Percentiles rank a stretch among this genome's conserved stretches.
Evolutionary conservation across 2,329 filamentous ascomycete species (phyloP).

Genomic region (Lachnellula arida): DNA sequence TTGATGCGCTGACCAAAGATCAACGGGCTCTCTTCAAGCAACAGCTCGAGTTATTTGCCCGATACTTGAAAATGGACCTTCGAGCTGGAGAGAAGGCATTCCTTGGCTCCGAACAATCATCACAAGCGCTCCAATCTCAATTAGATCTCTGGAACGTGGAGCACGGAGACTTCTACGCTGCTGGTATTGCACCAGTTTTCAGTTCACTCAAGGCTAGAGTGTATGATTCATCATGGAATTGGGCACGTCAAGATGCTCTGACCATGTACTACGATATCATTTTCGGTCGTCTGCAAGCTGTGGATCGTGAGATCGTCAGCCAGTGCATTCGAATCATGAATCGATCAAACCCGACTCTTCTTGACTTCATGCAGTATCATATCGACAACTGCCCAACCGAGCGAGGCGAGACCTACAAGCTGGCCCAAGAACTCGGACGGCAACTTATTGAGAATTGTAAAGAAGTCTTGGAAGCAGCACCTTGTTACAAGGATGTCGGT

Average conservation of each 20-base stretch:
- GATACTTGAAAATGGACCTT: slow-evolving; percentile 96
- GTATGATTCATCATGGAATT: slow-evolving; percentile 99
- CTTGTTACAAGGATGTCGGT: slow-evolving; percentile 93
- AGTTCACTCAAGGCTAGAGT: slow-evolving; percentile 89
- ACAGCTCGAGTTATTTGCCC: slow-evolving; percentile 88
- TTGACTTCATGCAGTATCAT: slow-evolving; percentile 99
- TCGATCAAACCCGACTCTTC: slow-evolving; percentile 87
- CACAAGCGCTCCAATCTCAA: slow-evolving; percentile 84
- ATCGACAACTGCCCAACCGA: slow-evolving; percentile 98
- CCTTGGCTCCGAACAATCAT: slow-evolving; percentile 76
- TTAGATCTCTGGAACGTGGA: slow-evolving; percentile 92
- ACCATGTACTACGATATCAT: slow-evolving; percentile 99
- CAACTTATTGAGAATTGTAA: slow-evolving; percentile 97
- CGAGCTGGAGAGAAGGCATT: slow-evolving; percentile 94
- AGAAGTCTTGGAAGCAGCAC: slow-evolving; percentile 77
- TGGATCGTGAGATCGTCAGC: slow-evolving; percentile 97
- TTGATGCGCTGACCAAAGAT: slow-evolving; percentile 96
- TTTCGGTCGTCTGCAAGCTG: slow-evolving; percentile 85
- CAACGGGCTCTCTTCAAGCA: slow-evolving; percentile 96
- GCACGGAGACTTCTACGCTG: slow-evolving; percentile 93
- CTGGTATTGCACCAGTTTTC: slow-evolving; percentile 92
- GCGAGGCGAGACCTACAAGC: slow-evolving; percentile 92
- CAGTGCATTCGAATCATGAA: slow-evolving; percentile 99
- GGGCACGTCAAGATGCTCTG: slow-evolving; percentile 94
- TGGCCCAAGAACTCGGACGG: slow-evolving; percentile 91